These are phyloP conservation scores for Funneliformis geosporum DNA, from an alignment of 192 early-diverging fungal species.

Conservation along the genomic window DNA sequence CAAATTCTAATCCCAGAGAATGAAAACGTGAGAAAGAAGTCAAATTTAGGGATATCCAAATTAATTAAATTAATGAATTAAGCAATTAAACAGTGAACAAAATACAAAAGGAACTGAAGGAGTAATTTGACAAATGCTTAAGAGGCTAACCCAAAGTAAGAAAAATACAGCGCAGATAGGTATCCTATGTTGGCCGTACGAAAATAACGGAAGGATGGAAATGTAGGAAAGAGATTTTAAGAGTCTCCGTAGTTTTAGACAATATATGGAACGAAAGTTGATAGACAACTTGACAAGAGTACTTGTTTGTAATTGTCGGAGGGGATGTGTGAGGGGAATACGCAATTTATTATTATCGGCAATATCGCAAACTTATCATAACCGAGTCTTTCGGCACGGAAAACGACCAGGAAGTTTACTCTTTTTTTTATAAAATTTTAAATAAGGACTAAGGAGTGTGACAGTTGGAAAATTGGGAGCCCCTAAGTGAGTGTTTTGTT, in stretches of 20 bases:
- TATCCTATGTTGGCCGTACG: neutral
- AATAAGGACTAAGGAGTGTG: conserved; percentile 31
- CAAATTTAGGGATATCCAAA: neutral
- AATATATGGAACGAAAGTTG: neutral
- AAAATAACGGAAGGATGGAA: neutral
- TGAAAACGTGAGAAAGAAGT: neutral
- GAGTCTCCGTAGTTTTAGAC: neutral
- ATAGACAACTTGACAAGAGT: conserved; percentile 11
- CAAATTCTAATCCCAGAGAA: neutral
- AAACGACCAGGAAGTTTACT: conserved; percentile 15
- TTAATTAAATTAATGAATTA: neutral
- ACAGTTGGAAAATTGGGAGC: conserved; percentile 31
- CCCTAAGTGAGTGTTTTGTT: conserved; percentile 33
- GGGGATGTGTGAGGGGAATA: neutral
- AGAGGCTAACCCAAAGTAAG: conserved; percentile 14
- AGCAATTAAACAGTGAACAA: neutral
- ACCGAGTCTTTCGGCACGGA: conserved; percentile 30
- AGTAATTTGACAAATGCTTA: neutral
- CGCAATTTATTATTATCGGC: neutral
- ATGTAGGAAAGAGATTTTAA: neutral
- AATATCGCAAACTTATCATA: conserved; percentile 23
- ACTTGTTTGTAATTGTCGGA: neutral
- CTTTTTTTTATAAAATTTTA: conserved; percentile 27
- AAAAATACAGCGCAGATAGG: neutral
- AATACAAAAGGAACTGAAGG: neutral